Evolutionary conservation across 441 rosid genomes (phyloP), one percentile per base, ranked within the genome.

Genomic region (Manihot esculenta): DNA sequence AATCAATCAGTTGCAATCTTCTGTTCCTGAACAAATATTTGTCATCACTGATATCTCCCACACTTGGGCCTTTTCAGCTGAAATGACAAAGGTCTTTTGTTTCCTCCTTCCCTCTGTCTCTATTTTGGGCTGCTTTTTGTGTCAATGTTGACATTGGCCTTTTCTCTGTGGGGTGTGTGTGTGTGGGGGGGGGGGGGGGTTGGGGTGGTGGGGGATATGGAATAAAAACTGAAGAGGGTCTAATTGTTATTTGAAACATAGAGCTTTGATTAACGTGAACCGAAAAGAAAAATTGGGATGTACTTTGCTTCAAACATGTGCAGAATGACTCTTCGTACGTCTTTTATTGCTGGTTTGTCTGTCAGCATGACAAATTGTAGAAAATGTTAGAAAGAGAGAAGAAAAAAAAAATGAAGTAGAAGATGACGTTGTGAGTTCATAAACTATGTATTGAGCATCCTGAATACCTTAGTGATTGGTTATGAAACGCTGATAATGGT

Each of bases 1-100:
- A 55, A 56, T 60, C 24, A 66, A 41, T 64, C 76, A 83, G 65
- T 75, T 76, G 33, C 86, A 75, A 54, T 74, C 83, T 54, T 68
- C 79, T 69, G 69, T 70, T 79, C 87, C 85, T 1, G 86, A 84
- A 75, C 89, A 87, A 56, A 70, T 82, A 74, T 96, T 93, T 85
- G 76, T 64, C 81, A 86, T 93, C 70, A 89, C 97, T 27, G 99
- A 89, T 77, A 80, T 91, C 67, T 89, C 98, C 71, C 97, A 97
- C 76, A 81, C 83, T 44, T 90, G 96, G 95, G 92, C 94, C 68
- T 89, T 85, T 80, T 83, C 96, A 70, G 80, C 85, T 53, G 94
- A 93, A 80, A 89, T 83, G 72, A 91, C 97, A 13, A 96, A 93
- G 99, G 98, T 91, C 62, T 74, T 30, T 56, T 72, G 53, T 30